These are phyloP conservation scores for Phragmites australis DNA, from an alignment of 176 grass and related monocot species.

Conservation along the genomic window DNA sequence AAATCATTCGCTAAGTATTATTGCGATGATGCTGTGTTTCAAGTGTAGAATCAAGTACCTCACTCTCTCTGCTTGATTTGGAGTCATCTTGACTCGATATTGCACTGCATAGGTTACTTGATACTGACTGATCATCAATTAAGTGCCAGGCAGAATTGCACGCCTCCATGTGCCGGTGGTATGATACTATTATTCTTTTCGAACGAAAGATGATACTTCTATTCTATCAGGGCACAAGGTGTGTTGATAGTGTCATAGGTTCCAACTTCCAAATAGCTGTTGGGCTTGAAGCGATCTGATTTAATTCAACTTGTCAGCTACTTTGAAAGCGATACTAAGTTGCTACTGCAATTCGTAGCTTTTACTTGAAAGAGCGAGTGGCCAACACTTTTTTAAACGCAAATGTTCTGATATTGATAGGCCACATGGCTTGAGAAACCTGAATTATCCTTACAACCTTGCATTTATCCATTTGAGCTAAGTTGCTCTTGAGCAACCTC, in stretches of 20 bases:
- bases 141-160: background rate
- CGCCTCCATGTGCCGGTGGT: no score
- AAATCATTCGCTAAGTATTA: slow-evolving; percentile 41
- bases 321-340: background rate
- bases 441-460: background rate
- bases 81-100: background rate
- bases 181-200: background rate
- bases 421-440: background rate
- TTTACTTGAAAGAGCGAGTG: background rate
- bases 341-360: background rate
- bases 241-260: background rate
- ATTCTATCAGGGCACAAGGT: background rate
- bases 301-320: background rate
- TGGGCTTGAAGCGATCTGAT: background rate
- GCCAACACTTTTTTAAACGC: background rate
- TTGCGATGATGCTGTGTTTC: slow-evolving; percentile 9
- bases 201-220: no score
- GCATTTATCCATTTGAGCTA: background rate
- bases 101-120: background rate
- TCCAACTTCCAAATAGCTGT: background rate
- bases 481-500: background rate
- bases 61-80: slow-evolving; percentile 8
- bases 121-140: background rate
- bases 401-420: background rate
- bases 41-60: slow-evolving; percentile 11